These are phyloP conservation scores for Marasmius sp. DNA, from an alignment of 1,284 basidiomycete species.

Conservation along the genomic window DNA sequence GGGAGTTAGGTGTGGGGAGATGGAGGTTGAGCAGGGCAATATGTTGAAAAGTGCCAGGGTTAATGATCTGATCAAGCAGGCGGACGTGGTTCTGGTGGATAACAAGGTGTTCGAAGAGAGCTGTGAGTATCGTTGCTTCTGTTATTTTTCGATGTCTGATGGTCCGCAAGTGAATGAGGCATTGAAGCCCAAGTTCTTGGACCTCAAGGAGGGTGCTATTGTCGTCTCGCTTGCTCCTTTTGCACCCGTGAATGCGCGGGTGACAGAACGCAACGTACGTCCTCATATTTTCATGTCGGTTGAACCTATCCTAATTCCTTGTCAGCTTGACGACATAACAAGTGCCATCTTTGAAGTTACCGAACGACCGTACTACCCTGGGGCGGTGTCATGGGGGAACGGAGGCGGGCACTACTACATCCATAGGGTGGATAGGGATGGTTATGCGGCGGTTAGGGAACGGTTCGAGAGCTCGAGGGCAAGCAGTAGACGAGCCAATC, in stretches of 20 bases:
- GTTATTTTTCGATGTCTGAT: conserved; percentile 4
- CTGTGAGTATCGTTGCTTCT: conserved; percentile 43
- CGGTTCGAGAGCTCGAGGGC: conserved; percentile 44
- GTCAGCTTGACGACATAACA: conserved; percentile 68
- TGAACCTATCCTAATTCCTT: conserved; percentile 4
- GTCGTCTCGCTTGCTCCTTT: conserved; percentile 77
- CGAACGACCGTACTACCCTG: conserved; percentile 64
- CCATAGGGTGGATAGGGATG: conserved; percentile 70
- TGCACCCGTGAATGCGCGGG: conserved; percentile 59
- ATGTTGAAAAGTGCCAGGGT: conserved; percentile 66
- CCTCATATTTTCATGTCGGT: not conserved
- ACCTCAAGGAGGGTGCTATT: conserved; percentile 77
- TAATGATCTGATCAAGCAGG: conserved; percentile 59
- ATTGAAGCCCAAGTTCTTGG: conserved; percentile 70
- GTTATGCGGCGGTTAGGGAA: conserved; percentile 58
- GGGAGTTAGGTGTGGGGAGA: conserved; percentile 65
- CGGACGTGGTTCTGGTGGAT: conserved; percentile 77
- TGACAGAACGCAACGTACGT: conserved; percentile 73
- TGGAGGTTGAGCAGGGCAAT: conserved; percentile 72
- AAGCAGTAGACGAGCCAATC: not conserved
- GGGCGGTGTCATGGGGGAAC: conserved; percentile 75
- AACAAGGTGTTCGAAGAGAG: conserved; percentile 76
- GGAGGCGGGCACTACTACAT: conserved; percentile 68
- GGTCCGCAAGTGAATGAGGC: conserved; percentile 66
- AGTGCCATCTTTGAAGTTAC: conserved; percentile 68